Evolutionary conservation across 495 filamentous ascomycete genomes (phyloP), one percentile per base, ranked within the genome.

Genomic region (Mycothermus thermophilus): DNA sequence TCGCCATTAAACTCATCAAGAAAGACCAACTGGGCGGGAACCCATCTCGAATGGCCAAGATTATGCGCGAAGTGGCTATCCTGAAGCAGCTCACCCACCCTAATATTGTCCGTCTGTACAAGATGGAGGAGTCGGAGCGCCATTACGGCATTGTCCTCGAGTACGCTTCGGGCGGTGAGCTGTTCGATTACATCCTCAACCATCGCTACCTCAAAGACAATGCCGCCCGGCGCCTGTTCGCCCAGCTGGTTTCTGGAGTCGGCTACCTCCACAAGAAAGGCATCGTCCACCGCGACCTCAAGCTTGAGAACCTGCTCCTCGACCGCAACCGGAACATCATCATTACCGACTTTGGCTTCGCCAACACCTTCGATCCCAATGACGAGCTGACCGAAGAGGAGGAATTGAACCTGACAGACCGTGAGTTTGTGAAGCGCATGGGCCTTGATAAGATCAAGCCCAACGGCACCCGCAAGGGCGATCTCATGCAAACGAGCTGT

Each of bases 201-300:
- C 85, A 99, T 53, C 76, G 90, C 22, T 96, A 93, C 54, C 68
- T 99, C 25, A 95, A 95, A 53, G 90, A 99, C 58, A 72, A 82
- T 34, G 74, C 84, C 10, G 90, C 90, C 15, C 74, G 92, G 31
- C 73, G 87, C 32, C 60, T 99, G 15, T 99, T 99, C 58, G 90
- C 90, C 23, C 90, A 99, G 55, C 67, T 99, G 9, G 80, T 96
- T 3, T 96, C 90, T 8, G 90, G 90, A 13, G 90, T 99, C 16
- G 90, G 90, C 14, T 99, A 99, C 60, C 66, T 99, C 39, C 90
- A 99, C 59, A 96, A 95, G 58, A 99, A 96, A 57, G 90, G 90
- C 27, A 99, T 99, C 51, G 88, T 99, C 15, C 90, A 99, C 50
- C 79, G 90, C 48, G 90, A 99, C 61, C 65, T 99, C 34, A 99